Evolutionary conservation across 2,329 filamentous ascomycete genomes (phyloP).

Genomic region (Fusarium sp.): DNA sequence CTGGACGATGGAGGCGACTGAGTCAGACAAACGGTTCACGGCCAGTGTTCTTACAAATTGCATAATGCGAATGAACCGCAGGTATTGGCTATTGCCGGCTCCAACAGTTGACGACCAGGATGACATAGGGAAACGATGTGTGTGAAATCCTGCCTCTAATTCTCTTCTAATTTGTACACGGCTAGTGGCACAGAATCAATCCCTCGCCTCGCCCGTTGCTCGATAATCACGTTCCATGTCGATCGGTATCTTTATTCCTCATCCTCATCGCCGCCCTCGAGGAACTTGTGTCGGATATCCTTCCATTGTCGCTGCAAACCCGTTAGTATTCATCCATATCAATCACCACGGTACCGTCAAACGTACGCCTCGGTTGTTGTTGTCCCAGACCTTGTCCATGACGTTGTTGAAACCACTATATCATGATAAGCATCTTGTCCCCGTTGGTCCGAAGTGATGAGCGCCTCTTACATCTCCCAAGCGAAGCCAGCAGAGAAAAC

Average conservation of each 20-base stretch:
- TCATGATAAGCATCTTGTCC: conserved; percentile 51
- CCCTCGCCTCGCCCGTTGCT: conserved; percentile 40
- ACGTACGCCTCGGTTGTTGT: conserved; percentile 91
- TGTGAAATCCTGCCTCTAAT: conserved; percentile 49
- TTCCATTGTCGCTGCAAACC: conserved; percentile 93
- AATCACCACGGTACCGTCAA: not conserved
- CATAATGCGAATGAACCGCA: not conserved
- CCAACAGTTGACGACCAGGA: not conserved
- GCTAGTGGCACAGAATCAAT: conserved; percentile 49
- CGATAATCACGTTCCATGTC: conserved; percentile 27
- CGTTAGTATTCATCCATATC: conserved; percentile 47
- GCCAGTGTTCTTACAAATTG: not conserved
- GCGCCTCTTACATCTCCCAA: conserved; percentile 85
- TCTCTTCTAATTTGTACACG: conserved; percentile 53
- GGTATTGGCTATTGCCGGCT: conserved; percentile 1
- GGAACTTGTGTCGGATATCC: conserved; percentile 93
- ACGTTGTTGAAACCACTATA: conserved; percentile 83
- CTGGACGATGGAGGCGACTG: not conserved
- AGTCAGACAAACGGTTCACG: conserved; percentile 14
- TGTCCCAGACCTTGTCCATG: conserved; percentile 92
- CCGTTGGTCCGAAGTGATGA: conserved; percentile 35
- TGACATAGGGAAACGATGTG: conserved; percentile 35
- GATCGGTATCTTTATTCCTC: conserved; percentile 40
- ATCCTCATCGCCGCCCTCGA: conserved; percentile 73
- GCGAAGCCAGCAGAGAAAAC: conserved; percentile 91